Percentiles rank a stretch among this genome's conserved stretches.
Conservation (phyloP, 768 basidiomycete species). For the Mycena vitilis region DNA sequence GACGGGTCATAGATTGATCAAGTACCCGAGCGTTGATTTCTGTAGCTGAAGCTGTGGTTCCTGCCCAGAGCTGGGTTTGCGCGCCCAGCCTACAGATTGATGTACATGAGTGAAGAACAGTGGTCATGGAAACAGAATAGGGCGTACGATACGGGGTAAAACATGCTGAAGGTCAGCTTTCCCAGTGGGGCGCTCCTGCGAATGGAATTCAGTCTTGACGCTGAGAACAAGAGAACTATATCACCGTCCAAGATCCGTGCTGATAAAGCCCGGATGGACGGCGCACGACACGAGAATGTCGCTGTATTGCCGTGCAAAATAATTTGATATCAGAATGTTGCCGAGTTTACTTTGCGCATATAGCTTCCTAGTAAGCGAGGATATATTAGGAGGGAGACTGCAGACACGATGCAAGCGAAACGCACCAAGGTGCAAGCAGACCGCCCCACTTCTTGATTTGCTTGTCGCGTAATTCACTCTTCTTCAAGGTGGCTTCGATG, state of each 20-base stretch:
- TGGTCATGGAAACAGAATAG: neutral
- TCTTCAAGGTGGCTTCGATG: neutral
- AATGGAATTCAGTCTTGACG: neutral
- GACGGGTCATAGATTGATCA: neutral
- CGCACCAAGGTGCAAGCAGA: neutral
- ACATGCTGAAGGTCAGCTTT: neutral
- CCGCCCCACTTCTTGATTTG: neutral
- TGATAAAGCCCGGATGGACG: neutral
- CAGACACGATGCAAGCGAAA: neutral
- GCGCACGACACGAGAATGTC: neutral
- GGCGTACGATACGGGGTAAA: neutral
- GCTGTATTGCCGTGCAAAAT: neutral
- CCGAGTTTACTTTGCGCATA: neutral
- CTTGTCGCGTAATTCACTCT: neutral
- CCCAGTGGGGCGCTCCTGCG: neutral
- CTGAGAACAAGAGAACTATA: neutral
- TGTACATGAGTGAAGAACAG: neutral
- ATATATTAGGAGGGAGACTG: neutral
- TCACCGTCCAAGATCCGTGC: neutral
- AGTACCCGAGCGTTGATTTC: neutral
- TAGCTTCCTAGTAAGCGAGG: neutral
- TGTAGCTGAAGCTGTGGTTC: neutral
- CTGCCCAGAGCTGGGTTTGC: conserved; percentile 9
- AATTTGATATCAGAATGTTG: neutral
- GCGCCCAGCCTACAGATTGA: neutral